These are phyloP conservation scores for Crassisporium funariophilum DNA, from an alignment of 768 basidiomycete genomes.

Conservation along the genomic window DNA sequence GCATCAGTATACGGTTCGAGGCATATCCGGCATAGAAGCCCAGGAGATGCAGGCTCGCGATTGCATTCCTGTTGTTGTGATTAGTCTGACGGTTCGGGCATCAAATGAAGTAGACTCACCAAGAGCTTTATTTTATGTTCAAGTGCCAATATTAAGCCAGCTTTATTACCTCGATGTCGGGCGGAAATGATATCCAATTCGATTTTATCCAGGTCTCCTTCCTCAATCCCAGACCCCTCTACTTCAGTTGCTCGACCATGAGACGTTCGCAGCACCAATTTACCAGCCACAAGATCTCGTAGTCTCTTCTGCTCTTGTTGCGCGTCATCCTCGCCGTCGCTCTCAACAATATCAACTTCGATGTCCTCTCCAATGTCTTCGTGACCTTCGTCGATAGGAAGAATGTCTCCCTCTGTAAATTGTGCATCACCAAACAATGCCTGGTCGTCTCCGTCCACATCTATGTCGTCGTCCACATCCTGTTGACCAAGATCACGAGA, in stretches of 20 bases:
- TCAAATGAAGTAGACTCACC: no score
- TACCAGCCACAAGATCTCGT: constrained; percentile 57
- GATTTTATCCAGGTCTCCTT: constrained; percentile 45
- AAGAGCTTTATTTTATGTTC: constrained; percentile 62
- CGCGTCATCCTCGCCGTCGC: constrained; percentile 37
- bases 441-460: constrained; percentile 78
- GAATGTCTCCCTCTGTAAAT: constrained; percentile 75
- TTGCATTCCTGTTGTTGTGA: constrained; percentile 55
- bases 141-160: constrained; percentile 53
- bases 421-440: constrained; percentile 67
- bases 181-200: constrained; percentile 54
- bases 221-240: constrained; percentile 37
- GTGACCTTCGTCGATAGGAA: constrained; percentile 34
- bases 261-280: constrained; percentile 31
- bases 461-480: constrained; percentile 80
- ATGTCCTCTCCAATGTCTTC: constrained; percentile 37
- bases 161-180: constrained; percentile 47
- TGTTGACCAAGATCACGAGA: constrained; percentile 54
- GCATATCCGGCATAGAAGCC: constrained; percentile 72
- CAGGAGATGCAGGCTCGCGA: constrained; percentile 41
- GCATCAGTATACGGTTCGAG: constrained; percentile 78
- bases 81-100: no score
- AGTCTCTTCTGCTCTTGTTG: constrained; percentile 40
- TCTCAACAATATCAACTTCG: constrained; percentile 46
- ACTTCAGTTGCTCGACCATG: constrained; percentile 7